Conservation (phyloP, 2,329 filamentous ascomycete species). For the Venturia pyrina region DNA sequence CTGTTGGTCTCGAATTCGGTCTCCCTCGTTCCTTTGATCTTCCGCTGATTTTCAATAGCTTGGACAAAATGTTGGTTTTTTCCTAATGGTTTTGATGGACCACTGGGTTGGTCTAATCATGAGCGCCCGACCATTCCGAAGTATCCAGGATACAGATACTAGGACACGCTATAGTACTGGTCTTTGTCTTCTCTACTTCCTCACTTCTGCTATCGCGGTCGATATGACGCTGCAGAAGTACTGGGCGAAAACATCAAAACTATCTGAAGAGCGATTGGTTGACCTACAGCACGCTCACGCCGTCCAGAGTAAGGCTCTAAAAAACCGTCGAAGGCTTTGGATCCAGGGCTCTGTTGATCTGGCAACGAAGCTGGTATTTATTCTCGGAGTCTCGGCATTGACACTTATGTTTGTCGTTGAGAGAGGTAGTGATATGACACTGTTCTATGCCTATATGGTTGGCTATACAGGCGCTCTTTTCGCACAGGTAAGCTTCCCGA, state of each 20-base stretch:
- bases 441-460: slow-evolving; percentile 1
- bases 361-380: background rate
- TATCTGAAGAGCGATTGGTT: slow-evolving; percentile 1
- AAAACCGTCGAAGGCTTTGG: background rate
- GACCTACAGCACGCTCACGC: slow-evolving; percentile 6
- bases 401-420: background rate
- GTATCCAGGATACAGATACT: background rate
- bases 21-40: background rate
- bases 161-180: slow-evolving; percentile 1
- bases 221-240: slow-evolving; percentile 7
- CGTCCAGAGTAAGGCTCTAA: background rate
- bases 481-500: background rate
- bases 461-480: background rate
- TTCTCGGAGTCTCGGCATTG: background rate
- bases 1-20: background rate
- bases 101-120: slow-evolving; percentile 1
- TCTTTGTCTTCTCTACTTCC: slow-evolving; percentile 6
- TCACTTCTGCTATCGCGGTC: slow-evolving; percentile 1
- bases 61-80: slow-evolving; percentile 6
- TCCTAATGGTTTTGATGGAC: slow-evolving; percentile 3
- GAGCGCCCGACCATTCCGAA: background rate
- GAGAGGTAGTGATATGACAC: background rate
- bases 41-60: background rate
- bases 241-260: background rate
- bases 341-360: background rate